phyloP scores from a whole-genome alignment of 2,329 filamentous ascomycete genomes.

The Ophiostoma sp. region DNA sequence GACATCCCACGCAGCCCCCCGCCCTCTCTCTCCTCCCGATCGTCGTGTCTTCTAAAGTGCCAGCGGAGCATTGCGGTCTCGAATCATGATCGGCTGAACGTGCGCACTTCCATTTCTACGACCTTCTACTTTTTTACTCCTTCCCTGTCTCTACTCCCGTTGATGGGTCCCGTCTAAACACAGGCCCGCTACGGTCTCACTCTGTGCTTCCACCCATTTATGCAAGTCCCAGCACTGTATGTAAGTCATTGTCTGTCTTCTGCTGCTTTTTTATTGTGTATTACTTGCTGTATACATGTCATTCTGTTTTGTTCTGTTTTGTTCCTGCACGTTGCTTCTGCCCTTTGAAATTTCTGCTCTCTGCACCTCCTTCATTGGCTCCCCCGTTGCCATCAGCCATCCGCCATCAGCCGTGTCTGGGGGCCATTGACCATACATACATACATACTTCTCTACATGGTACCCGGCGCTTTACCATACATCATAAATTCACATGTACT shows the following conservation, averaged over 20 bases:
- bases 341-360: slow-evolving; percentile 12
- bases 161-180: not conserved
- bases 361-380: slow-evolving; percentile 6
- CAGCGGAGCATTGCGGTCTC: not conserved
- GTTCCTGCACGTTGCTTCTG: not conserved
- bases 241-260: slow-evolving; percentile 29
- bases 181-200: slow-evolving; percentile 14
- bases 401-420: slow-evolving; percentile 4
- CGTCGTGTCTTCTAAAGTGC: not conserved
- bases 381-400: not conserved
- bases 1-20: not conserved
- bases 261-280: not conserved
- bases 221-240: slow-evolving; percentile 31
- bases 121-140: not conserved
- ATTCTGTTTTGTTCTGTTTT: not conserved
- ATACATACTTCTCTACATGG: not conserved
- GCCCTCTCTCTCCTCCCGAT: not conserved
- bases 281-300: not conserved
- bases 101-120: not conserved
- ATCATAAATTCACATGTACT: not conserved
- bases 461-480: not conserved
- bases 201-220: slow-evolving; percentile 26
- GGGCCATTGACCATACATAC: not conserved
- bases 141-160: not conserved
- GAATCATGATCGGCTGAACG: not conserved